Base-by-base conservation (phyloP, 2,329 filamentous ascomycete species). In the Calonectria montana region DNA sequence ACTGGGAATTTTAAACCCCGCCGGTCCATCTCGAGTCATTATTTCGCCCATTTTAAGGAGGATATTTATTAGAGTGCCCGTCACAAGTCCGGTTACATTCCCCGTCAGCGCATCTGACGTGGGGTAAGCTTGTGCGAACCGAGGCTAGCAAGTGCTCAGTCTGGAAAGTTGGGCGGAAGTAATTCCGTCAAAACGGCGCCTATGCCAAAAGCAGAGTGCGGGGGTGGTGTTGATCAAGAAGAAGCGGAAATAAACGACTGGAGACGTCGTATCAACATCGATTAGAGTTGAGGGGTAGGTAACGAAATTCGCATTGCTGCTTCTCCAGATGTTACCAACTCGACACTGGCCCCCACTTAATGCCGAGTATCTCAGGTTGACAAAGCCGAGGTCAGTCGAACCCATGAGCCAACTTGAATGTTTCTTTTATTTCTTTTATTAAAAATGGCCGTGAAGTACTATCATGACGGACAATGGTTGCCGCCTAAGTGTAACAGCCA, bases 21-120 rank as follows among this genome's bases (percentile, higher is more conserved):
- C 18, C 10, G 31, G 31, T 4, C 16, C 74, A 73, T 76, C 5
- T 2, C 43, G n/a, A 59, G 21, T 4, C 41, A 6, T 39, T 45
- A 10, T n/a, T 55, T 55, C 55, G 39, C 55, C 27, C 48, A 59
- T 61, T 65, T 73, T 67, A 70, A 68, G 41, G 68, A 66, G 59
- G 13, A 68, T 21, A 12, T 59, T 25, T 25, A 25, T 25, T 25
- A 25, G 41, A 72, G 15, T 13, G 45, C 29, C 50, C 27, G 70
- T 79, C 77, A 74, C 77, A 66, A 73, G 74, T 68, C 67, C 65
- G 57, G 68, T 69, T 57, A 59, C 35, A 64, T 67, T 73, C 66
- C 31, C 67, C 57, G 47, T 65, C 41, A n/a, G 55, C 63, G 57
- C 35, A 55, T 71, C 69, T 66, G 62, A 48, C 68, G 75, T 77